These are phyloP conservation scores for Zymoseptoria ardabiliae DNA, from an alignment of 2,329 filamentous ascomycete species.

Conservation along the genomic window DNA sequence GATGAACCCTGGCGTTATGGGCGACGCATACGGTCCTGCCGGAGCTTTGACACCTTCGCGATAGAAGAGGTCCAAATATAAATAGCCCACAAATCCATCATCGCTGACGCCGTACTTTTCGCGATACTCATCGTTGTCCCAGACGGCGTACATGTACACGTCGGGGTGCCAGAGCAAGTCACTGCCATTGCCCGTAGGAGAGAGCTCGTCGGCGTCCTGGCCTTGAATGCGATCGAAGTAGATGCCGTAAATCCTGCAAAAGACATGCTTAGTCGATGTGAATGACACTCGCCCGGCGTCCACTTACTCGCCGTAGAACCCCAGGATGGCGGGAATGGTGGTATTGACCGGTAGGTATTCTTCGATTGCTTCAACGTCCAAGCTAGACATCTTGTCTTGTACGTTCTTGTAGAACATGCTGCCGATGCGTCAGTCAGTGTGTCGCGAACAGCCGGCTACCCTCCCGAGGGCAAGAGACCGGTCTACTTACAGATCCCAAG, in stretches of 20 bases:
- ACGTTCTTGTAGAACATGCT: no score
- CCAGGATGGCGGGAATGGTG: neutral
- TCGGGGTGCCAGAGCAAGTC: neutral
- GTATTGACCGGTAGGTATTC: neutral
- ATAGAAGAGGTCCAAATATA: neutral
- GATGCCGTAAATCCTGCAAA: neutral
- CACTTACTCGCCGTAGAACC: neutral
- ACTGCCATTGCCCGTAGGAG: neutral
- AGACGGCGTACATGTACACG: neutral
- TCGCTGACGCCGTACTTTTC: neutral
- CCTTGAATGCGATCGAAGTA: slow-evolving; percentile 30
- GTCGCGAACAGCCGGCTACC: no score
- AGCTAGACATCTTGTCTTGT: slow-evolving; percentile 35
- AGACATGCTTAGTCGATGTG: no score
- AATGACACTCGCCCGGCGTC: no score
- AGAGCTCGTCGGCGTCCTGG: slow-evolving; percentile 48
- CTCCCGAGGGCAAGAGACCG: no score
- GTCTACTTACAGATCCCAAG: no score
- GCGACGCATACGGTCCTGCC: no score
- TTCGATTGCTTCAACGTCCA: slow-evolving; percentile 66
- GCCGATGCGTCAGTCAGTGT: no score
- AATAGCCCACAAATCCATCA: neutral
- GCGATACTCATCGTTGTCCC: neutral
- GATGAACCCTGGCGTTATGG: no score
- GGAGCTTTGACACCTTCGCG: no score